These are phyloP conservation scores for Saturnispora quitensis DNA, from an alignment of 805 yeast species.

Conservation along the genomic window DNA sequence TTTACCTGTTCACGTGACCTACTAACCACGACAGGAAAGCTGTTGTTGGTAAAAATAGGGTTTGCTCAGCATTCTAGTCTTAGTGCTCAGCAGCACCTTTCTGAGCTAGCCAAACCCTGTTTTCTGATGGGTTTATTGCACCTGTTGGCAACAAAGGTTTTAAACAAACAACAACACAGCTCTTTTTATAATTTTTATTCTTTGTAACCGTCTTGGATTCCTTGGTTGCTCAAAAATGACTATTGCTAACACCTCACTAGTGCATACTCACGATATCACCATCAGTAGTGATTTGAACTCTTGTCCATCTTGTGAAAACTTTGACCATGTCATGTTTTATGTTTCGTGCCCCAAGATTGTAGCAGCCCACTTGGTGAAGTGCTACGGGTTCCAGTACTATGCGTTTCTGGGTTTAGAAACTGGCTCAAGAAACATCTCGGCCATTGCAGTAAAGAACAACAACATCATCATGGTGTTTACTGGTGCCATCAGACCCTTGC, in stretches of 20 bases:
- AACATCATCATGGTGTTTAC: conserved; percentile 40
- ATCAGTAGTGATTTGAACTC: background rate
- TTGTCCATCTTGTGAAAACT: conserved; percentile 26
- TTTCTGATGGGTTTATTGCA: too few species aligned
- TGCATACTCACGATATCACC: conserved; percentile 2
- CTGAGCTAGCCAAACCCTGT: too few species aligned
- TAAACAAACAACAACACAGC: too few species aligned
- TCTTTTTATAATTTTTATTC: too few species aligned
- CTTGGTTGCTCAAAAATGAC: background rate
- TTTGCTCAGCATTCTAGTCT: too few species aligned
- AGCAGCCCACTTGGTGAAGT: conserved; percentile 43
- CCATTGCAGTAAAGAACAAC: conserved; percentile 56
- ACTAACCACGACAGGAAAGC: too few species aligned
- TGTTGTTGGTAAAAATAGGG: too few species aligned
- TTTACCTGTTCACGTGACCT: too few species aligned
- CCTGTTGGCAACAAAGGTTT: too few species aligned
- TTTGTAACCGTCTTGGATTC: background rate
- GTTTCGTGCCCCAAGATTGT: conserved; percentile 64
- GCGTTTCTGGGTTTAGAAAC: conserved; percentile 66
- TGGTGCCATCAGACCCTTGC: conserved; percentile 29
- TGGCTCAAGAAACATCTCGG: conserved; percentile 43
- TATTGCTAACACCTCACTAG: background rate
- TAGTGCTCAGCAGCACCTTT: too few species aligned
- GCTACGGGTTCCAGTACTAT: conserved; percentile 54
- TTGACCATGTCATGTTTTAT: conserved; percentile 61